Base-by-base conservation (phyloP, 1,139 yeast genomes). In the Candida anutae region DNA sequence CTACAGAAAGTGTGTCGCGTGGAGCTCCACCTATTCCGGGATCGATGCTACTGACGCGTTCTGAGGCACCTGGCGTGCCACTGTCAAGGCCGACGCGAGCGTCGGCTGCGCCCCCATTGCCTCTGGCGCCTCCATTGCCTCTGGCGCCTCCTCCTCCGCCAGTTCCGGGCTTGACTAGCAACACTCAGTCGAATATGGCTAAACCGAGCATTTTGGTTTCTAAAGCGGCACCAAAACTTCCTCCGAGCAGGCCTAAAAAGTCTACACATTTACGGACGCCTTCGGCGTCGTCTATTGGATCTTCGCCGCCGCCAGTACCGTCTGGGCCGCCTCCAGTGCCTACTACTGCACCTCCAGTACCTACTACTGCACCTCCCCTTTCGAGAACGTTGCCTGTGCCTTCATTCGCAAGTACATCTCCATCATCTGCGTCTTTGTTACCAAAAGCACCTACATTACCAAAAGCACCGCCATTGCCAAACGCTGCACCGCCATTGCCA, bases 1-100 rank as follows among this genome's bases (percentile, higher is more conserved):
- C 70, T n/a, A 49, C 69, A 2, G 64, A 62, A 6, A 51, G 58
- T 19, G 54, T 67, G 2, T 69, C 72, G 1, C 49, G 53, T 5
- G 55, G 58, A 4, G 61, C 69, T 3, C 63, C 71, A 2, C 37
- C 42, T 17, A 45, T 56, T n/a, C 22, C 29, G 6, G 25, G 15
- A 10, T 29, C 35, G 9, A 11, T 26, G 13, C 26, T 29, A 6
- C 46, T 46, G 34, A 42, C n/a, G n/a, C 22, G 38, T 11, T 53
- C 62, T 4, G 51, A 57, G 8, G 33, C 50, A 6, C 54, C 58
- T 21, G 31, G 42, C 3, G 27, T 42, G n/a, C 42, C 54, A 5
- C 55, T 66, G 15, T 47, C 60, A 11, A 35, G 48, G 13, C 55
- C 58, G 4, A 19, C 35, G 5, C 25, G 35, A 2, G 27, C 35